phyloP scores from a whole-genome alignment of 257 asterid species.

The Schizonepeta tenuifolia region DNA sequence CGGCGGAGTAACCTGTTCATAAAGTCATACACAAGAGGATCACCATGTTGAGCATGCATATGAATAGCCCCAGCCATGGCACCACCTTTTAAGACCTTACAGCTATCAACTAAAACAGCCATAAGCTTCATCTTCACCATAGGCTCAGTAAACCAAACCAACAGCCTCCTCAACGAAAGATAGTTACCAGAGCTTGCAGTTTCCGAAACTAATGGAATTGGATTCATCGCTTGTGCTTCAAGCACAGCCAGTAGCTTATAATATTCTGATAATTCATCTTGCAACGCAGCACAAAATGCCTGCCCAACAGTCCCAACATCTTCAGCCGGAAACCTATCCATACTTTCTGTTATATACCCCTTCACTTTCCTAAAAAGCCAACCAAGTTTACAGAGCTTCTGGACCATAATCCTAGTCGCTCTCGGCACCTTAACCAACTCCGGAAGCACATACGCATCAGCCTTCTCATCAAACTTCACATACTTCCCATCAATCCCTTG shows the following conservation, averaged over 20 bases:
- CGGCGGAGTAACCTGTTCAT: conserved; percentile 87
- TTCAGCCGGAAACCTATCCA: conserved; percentile 76
- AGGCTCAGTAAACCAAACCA: conserved; percentile 98
- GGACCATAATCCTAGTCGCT: conserved; percentile 68
- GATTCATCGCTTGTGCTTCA: conserved; percentile 95
- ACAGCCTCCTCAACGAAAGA: conserved; percentile 83
- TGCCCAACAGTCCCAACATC: conserved; percentile 98
- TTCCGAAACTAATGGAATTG: conserved; percentile 85
- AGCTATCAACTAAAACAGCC: conserved; percentile 96
- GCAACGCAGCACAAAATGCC: conserved; percentile 97
- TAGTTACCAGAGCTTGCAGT: conserved; percentile 67
- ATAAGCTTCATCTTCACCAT: conserved; percentile 95
- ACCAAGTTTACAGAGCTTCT: conserved; percentile 93
- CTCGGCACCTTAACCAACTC: conserved; percentile 68
- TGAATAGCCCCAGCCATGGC: conserved; percentile 99
- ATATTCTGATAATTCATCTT: conserved; percentile 88
- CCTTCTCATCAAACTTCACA: conserved; percentile 69
- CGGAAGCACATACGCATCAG: conserved; percentile 70
- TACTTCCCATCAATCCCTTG: conserved; percentile 95
- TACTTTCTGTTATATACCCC: conserved; percentile 68
- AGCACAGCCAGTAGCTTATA: conserved; percentile 89
- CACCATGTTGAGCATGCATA: conserved; percentile 97
- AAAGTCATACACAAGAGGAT: conserved; percentile 90
- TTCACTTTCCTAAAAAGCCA: conserved; percentile 92
- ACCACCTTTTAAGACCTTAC: conserved; percentile 94